phyloP scores from a whole-genome alignment of 1,139 yeast genomes.

The Eremothecium sinecaudum region DNA sequence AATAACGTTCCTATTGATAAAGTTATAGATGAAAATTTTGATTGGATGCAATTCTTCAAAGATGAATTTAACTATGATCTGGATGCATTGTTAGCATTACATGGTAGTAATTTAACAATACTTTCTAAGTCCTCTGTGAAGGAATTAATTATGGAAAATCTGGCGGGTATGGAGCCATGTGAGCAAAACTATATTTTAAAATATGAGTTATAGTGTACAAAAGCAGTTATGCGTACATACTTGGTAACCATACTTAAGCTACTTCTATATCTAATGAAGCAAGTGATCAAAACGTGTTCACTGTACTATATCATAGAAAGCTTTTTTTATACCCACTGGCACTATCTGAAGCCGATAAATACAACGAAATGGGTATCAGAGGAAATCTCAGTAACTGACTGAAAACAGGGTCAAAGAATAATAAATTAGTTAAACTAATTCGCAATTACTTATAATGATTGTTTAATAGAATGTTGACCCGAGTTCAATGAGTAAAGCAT shows the following conservation, averaged over 20 bases:
- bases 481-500: no score
- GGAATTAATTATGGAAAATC: constrained; percentile 17
- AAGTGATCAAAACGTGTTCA: neutral
- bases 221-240: no score
- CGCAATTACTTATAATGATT: no score
- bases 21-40: constrained; percentile 15
- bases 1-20: constrained; percentile 19
- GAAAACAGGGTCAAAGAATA: no score
- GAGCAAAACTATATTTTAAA: constrained; percentile 21
- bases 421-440: no score
- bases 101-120: constrained; percentile 6
- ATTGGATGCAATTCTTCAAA: constrained; percentile 20
- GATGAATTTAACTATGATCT: constrained; percentile 13
- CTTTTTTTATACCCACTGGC: no score
- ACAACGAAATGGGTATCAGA: no score
- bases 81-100: constrained; percentile 18
- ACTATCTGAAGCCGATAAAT: no score
- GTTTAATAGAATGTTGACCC: no score
- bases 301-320: neutral
- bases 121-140: constrained; percentile 13
- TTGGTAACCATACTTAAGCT: neutral
- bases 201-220: constrained; percentile 21
- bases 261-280: neutral
- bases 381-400: no score
- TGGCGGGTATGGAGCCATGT: constrained; percentile 22